Evolutionary conservation across 768 basidiomycete genomes (phyloP).

Genomic region (Suillus plorans): DNA sequence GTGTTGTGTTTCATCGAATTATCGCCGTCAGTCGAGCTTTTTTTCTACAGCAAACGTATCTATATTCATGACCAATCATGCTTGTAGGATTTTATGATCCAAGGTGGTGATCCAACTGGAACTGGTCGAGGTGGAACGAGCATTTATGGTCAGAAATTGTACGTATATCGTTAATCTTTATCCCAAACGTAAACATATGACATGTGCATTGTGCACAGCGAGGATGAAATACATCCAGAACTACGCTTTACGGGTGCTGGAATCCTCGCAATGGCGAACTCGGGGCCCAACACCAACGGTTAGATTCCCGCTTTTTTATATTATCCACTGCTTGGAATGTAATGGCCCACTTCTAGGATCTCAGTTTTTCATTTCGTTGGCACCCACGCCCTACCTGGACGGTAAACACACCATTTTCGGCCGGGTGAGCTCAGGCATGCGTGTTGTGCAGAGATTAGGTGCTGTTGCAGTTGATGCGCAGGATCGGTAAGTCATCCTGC

Average conservation of each 20-base stretch:
- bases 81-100: constrained; percentile 91
- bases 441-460: constrained; percentile 88
- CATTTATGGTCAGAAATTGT: constrained; percentile 89
- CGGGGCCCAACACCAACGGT: constrained; percentile 92
- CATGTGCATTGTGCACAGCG: constrained; percentile 42
- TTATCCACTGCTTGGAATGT: not conserved
- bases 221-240: constrained; percentile 90
- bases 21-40: constrained; percentile 58
- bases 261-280: constrained; percentile 96
- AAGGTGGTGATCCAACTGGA: constrained; percentile 94
- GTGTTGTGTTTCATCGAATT: constrained; percentile 87
- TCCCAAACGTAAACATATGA: not conserved
- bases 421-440: constrained; percentile 87
- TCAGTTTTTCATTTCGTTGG: constrained; percentile 90
- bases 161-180: constrained; percentile 26
- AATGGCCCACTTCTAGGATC: constrained; percentile 59
- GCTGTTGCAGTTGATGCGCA: constrained; percentile 88
- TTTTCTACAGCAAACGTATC: not conserved
- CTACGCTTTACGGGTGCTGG: constrained; percentile 94
- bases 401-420: constrained; percentile 90
- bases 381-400: constrained; percentile 81
- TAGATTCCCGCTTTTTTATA: constrained; percentile 23
- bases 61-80: not conserved
- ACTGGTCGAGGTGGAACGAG: constrained; percentile 91
- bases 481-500: constrained; percentile 61